Evolutionary conservation across 169 alveolate genomes (phyloP), one percentile per base, ranked within the genome.

Genomic region (Eimeria necatrix): DNA sequence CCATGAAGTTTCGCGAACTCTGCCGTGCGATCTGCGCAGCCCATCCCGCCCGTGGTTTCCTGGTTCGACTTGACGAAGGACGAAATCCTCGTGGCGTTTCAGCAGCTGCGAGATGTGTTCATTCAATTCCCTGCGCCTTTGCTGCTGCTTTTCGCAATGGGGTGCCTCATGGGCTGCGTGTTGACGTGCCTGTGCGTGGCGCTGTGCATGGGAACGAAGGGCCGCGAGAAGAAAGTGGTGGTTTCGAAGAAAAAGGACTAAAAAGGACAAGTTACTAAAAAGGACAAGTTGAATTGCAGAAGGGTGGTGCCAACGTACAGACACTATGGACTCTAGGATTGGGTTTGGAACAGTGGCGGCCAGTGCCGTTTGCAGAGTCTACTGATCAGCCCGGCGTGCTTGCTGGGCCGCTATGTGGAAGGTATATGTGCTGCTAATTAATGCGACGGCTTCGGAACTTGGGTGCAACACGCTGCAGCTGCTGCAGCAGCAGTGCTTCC

Each of bases 81-180:
- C 87, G 95, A 93, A 48, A 41, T 93, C 32, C 26, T 93, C 24
- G 80, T 83, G 68, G 92, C 95, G 10, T 41, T 93, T 68, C 78
- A 80, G 48, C 95, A 93, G 83, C 87, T 93, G 46, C 93, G 89
- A 18, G 95, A 87, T 6, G 64, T 93, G 41, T 86, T 81, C 87
- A 80, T 80, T 52, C 95, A 93, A 32, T 86, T 89, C 59, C 95
- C 95, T 0, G 60, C 81, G 20, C 95, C 95, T 5, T 78, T 81
- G n/a, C 16, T 93, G 52, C 51, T 93, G 68, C 93, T 93, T 12
- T 70, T 93, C 80, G 32, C 24, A 81, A 48, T 68, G 48, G 95
- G 95, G 10, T 53, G 89, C 87, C 10, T 70, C 70, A 49, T 68
- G 68, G 93, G 95, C n/a, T 80, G 53, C 86, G 49, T 93, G 78